Conservation (phyloP, 164 flowering plant species). For the Warburgia ugandensis region DNA sequence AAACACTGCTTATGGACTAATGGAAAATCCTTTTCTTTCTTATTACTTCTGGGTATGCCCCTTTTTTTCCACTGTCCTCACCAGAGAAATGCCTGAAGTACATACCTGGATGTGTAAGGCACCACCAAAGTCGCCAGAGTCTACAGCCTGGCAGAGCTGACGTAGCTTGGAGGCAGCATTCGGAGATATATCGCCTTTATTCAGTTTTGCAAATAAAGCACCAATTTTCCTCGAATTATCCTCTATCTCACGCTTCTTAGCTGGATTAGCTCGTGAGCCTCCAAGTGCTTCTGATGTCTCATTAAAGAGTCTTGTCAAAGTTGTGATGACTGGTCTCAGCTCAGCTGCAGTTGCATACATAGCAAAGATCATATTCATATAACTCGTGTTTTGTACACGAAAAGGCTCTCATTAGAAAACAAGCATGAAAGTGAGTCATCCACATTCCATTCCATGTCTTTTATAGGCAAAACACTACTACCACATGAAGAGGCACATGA, state of each 20-base stretch:
- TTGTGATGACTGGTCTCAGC: constrained; percentile 64
- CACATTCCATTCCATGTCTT: too few species aligned
- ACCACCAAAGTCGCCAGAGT: constrained; percentile 56
- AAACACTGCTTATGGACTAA: not conserved
- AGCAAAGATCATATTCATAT: too few species aligned
- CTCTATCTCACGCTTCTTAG: constrained; percentile 88
- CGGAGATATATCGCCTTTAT: constrained; percentile 77
- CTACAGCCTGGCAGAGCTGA: constrained; percentile 86
- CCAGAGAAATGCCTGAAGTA: not conserved
- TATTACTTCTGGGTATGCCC: not conserved
- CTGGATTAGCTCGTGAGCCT: constrained; percentile 77
- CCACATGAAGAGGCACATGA: too few species aligned
- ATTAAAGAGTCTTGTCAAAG: constrained; percentile 75
- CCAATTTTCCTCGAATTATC: constrained; percentile 93
- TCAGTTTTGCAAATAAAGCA: constrained; percentile 81
- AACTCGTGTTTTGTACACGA: too few species aligned
- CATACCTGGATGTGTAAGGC: constrained; percentile 86
- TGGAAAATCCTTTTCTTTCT: not conserved
- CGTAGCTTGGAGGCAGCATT: constrained; percentile 85
- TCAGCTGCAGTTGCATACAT: constrained; percentile 57
- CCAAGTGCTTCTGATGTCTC: constrained; percentile 91
- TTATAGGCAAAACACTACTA: too few species aligned
- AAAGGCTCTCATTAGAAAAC: too few species aligned
- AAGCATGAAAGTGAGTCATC: too few species aligned
- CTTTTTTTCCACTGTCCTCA: not conserved